Percentiles rank a stretch among this genome's conserved stretches.
These are phyloP conservation scores for Penicillium taxi DNA, from an alignment of 495 filamentous ascomycete genomes.

Conservation along the genomic window DNA sequence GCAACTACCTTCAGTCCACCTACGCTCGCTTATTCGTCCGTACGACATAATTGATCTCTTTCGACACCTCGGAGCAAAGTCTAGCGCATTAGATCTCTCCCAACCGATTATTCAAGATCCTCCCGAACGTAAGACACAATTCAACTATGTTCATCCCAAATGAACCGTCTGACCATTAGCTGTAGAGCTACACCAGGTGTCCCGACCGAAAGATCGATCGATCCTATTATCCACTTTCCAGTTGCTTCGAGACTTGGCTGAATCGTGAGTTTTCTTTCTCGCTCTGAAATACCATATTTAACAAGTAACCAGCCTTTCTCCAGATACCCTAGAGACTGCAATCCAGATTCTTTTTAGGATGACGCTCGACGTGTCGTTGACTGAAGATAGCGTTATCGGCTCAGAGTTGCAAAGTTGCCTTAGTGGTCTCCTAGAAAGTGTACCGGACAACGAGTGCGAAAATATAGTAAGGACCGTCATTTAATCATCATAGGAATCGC, in stretches of 20 bases:
- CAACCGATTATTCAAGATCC: conserved; percentile 20
- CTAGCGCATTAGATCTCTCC: conserved; percentile 22
- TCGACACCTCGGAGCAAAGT: conserved; percentile 22
- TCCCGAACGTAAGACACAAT: conserved; percentile 14
- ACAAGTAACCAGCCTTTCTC: conserved; percentile 24
- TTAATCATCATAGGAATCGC: neutral
- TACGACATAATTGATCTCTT: conserved; percentile 30
- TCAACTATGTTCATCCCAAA: neutral
- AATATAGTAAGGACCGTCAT: conserved; percentile 20
- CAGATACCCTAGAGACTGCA: conserved; percentile 25
- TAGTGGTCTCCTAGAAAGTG: conserved; percentile 29
- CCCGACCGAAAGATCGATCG: conserved; percentile 5
- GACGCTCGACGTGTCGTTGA: conserved; percentile 47
- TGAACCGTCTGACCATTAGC: neutral
- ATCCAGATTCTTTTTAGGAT: conserved; percentile 49
- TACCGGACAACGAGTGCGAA: conserved; percentile 22
- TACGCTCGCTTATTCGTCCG: conserved; percentile 24
- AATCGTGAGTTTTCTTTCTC: conserved; percentile 16
- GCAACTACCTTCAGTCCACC: conserved; percentile 14
- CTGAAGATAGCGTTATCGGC: conserved; percentile 30
- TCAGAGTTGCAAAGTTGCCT: conserved; percentile 42
- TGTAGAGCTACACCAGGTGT: conserved; percentile 1
- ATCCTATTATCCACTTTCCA: conserved; percentile 19
- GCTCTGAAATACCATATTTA: neutral
- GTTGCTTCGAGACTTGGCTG: conserved; percentile 25